Evolutionary conservation across 805 yeast species (phyloP).

Genomic region (Soucietia sequanensis): DNA sequence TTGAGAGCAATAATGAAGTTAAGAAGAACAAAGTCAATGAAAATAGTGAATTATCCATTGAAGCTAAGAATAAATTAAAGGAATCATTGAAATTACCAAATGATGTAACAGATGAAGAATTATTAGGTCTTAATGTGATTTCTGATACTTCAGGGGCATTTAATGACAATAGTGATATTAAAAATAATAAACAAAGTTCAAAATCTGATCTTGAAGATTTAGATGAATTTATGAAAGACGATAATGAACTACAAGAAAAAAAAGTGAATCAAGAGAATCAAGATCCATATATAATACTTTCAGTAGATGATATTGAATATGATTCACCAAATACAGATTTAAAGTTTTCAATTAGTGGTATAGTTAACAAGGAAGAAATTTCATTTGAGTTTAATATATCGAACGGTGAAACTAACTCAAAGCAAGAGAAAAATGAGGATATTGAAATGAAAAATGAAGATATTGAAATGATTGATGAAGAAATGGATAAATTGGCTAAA

Average conservation of each 20-base stretch:
- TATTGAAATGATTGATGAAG: constrained; percentile 19
- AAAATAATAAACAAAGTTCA: no score
- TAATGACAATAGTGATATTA: constrained; percentile 9
- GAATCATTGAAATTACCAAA: constrained; percentile 33
- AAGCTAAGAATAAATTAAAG: constrained; percentile 27
- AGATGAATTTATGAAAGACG: constrained; percentile 25
- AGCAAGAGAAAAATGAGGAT: no score
- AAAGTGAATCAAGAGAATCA: background rate
- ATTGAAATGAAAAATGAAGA: constrained; percentile 5
- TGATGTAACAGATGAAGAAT: constrained; percentile 40
- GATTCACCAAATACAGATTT: constrained; percentile 22
- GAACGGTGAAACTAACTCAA: constrained; percentile 28
- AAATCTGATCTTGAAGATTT: constrained; percentile 11
- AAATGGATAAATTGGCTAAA: no score
- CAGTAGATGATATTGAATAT: constrained; percentile 23
- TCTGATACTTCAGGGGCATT: constrained; percentile 27
- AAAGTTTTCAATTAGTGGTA: constrained; percentile 16
- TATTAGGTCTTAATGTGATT: constrained; percentile 31
- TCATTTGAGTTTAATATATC: constrained; percentile 23
- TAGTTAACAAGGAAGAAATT: constrained; percentile 9
- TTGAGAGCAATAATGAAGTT: background rate
- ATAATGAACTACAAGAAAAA: constrained; percentile 1
- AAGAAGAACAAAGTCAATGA: constrained; percentile 1
- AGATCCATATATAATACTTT: constrained; percentile 11
- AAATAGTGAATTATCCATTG: constrained; percentile 6